A percentile compares a stretch with the other conserved stretches of the same genome.
phyloP scores from a whole-genome alignment of 768 basidiomycete species.

The Suillus fuscotomentosus region DNA sequence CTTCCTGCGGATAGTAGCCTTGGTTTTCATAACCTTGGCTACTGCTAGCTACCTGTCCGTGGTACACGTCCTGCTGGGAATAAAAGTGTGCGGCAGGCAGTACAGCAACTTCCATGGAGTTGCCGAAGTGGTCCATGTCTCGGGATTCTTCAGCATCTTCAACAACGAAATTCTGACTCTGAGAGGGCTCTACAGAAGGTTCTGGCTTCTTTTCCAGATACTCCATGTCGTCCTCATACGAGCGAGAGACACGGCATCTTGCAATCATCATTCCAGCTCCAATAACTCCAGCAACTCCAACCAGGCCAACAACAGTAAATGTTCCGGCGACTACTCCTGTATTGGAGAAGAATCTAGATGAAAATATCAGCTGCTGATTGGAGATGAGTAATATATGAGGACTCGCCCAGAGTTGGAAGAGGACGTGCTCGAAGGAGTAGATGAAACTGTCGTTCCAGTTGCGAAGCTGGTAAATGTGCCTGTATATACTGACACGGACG shows the following conservation, averaged over 20 bases:
- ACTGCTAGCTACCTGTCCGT: constrained; percentile 9
- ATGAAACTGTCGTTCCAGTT: constrained; percentile 8
- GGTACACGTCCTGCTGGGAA: constrained; percentile 14
- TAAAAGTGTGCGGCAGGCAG: constrained; percentile 22
- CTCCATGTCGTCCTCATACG: constrained; percentile 27
- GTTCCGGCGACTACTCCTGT: constrained; percentile 46
- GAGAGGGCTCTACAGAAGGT: constrained; percentile 10
- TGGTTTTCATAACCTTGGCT: constrained; percentile 9
- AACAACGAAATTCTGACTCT: constrained; percentile 7
- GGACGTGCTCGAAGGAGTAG: constrained; percentile 13
- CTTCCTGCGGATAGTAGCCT: constrained; percentile 18
- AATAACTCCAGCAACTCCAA: constrained; percentile 31
- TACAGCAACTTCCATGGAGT: constrained; percentile 16
- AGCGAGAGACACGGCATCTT: constrained; percentile 27
- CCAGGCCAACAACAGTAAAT: constrained; percentile 41
- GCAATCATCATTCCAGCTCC: constrained; percentile 26
- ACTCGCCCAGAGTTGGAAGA: constrained; percentile 21
- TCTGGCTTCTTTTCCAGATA: constrained; percentile 23
- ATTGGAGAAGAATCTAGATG: constrained; percentile 43
- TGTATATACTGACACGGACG: background rate
- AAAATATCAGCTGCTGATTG: background rate
- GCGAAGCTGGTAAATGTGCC: background rate
- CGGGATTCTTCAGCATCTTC: constrained; percentile 17
- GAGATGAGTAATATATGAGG: background rate
- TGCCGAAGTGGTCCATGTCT: constrained; percentile 22